A percentile compares a stretch with the other conserved stretches of the same genome.
These are phyloP conservation scores for Parsonsia alboflavescens DNA, from an alignment of 257 asterid species.

Conservation along the genomic window DNA sequence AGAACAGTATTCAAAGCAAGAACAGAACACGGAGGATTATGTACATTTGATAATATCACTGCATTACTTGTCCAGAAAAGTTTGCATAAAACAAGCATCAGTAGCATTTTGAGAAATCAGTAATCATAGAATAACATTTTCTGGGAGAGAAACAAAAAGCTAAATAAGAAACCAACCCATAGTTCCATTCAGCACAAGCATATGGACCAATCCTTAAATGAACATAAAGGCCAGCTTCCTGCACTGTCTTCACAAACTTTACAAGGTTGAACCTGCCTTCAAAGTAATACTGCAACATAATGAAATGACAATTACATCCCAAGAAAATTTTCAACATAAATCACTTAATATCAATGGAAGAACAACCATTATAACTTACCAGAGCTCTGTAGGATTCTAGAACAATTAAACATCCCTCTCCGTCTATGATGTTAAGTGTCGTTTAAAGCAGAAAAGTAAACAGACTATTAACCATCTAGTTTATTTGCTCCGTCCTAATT, in stretches of 20 bases:
- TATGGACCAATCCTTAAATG: constrained; percentile 77
- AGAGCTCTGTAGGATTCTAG: not conserved
- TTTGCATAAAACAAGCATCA: not conserved
- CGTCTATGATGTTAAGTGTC: no score
- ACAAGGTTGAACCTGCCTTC: constrained; percentile 71
- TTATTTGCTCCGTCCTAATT: not conserved
- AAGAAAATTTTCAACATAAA: no score
- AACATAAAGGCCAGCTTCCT: constrained; percentile 65
- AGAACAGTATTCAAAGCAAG: not conserved
- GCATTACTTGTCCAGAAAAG: not conserved
- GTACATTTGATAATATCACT: not conserved
- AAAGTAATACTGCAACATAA: constrained; percentile 50
- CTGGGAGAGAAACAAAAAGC: constrained; percentile 5
- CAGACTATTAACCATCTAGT: not conserved
- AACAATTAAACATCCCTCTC: not conserved
- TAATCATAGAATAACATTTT: not conserved
- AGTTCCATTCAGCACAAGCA: constrained; percentile 92
- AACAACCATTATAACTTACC: not conserved
- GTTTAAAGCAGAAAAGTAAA: not conserved
- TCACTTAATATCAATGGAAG: not conserved
- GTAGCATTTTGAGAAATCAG: not conserved
- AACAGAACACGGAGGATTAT: not conserved
- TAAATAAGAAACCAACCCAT: constrained; percentile 46
- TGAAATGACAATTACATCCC: constrained; percentile 11
- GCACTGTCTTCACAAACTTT: constrained; percentile 63